phyloP scores from a whole-genome alignment of 768 basidiomycete species.

The Russula ochroleuca region DNA sequence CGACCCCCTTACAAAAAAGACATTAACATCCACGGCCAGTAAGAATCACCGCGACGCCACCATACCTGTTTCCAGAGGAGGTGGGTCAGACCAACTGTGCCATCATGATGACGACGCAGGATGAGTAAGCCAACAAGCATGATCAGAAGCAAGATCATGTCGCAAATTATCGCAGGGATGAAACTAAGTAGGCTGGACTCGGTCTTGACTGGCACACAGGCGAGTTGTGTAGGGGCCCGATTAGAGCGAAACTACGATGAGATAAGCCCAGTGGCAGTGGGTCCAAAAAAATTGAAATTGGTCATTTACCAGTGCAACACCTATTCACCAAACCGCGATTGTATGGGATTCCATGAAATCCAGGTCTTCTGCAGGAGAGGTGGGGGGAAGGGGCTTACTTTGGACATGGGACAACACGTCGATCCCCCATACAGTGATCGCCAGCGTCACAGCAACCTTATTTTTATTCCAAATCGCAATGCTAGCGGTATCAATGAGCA shows the following conservation, averaged over 20 bases:
- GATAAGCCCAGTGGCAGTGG: background rate
- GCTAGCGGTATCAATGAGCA: background rate
- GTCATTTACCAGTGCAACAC: background rate
- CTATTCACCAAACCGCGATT: background rate
- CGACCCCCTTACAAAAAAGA: too few relatives aligned
- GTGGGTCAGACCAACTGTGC: background rate
- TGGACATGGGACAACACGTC: background rate
- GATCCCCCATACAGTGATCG: background rate
- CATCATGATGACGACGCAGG: background rate
- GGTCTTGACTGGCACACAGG: background rate
- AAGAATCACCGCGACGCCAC: too few relatives aligned
- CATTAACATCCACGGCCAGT: too few relatives aligned
- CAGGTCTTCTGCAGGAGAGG: background rate
- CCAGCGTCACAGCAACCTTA: background rate
- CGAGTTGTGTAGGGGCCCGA: background rate
- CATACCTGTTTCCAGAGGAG: background rate
- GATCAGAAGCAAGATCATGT: conserved; percentile 5
- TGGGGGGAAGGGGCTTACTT: background rate
- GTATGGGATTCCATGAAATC: background rate
- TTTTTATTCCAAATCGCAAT: conserved; percentile 8
- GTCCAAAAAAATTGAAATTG: background rate
- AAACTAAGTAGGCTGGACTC: background rate
- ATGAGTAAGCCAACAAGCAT: conserved; percentile 10
- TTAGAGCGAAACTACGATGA: background rate
- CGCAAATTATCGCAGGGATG: background rate